Evolutionary conservation across 2,329 filamentous ascomycete species (phyloP).

Genomic region (Phoma sp.): DNA sequence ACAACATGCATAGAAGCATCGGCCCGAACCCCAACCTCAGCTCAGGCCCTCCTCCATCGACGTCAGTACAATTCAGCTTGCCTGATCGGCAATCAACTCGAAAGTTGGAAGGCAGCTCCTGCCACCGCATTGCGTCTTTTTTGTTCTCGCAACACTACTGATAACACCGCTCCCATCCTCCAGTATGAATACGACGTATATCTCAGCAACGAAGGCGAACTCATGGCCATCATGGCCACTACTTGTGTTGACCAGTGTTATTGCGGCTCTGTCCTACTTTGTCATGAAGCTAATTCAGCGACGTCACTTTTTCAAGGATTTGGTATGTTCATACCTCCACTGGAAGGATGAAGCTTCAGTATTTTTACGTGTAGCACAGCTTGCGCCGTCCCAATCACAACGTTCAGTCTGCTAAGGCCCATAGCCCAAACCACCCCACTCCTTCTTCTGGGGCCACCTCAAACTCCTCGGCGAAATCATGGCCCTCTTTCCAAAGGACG

Average conservation of each 20-base stretch:
- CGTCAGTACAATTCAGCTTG: background rate
- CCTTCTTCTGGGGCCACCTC: conserved; percentile 51
- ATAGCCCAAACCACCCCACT: conserved; percentile 51
- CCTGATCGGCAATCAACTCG: background rate
- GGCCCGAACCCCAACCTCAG: background rate
- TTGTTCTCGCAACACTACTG: background rate
- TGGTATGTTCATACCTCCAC: conserved; percentile 19
- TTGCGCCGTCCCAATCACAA: background rate
- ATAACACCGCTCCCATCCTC: background rate
- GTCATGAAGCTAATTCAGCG: conserved; percentile 26
- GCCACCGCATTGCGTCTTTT: background rate
- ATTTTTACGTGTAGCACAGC: background rate
- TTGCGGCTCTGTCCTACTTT: conserved; percentile 27
- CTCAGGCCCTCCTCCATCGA: background rate
- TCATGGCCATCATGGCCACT: conserved; percentile 21
- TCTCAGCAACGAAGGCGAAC: conserved; percentile 3
- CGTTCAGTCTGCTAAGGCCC: background rate
- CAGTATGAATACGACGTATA: background rate
- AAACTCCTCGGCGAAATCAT: conserved; percentile 47
- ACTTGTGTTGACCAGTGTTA: conserved; percentile 14
- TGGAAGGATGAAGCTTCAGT: background rate
- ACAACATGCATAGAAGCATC: background rate
- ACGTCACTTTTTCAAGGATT: conserved; percentile 31
- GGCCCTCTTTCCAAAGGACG: conserved; percentile 39
- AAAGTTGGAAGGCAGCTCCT: background rate